Evolutionary conservation across 2,329 filamentous ascomycete genomes (phyloP), one percentile per base, ranked within the genome.

Genomic region (Hypocreales sp.): DNA sequence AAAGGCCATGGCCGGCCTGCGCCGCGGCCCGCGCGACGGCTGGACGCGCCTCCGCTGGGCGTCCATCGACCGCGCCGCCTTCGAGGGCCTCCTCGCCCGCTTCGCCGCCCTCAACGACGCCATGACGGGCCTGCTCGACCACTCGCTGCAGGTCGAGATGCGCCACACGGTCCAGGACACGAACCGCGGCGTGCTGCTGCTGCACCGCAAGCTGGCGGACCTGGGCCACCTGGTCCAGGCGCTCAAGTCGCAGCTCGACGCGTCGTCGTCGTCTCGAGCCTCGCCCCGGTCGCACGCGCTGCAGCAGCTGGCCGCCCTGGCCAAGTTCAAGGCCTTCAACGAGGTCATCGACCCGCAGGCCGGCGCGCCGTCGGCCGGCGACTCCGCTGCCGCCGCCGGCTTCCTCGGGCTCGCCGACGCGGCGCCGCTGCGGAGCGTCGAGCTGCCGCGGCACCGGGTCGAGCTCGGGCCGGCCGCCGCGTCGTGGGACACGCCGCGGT

Each of bases 271-370:
- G n/a, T n/a, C n/a, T n/a, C n/a, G n/a, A n/a, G n/a, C n/a, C n/a
- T n/a, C n/a, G n/a, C n/a, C n/a, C n/a, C n/a, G n/a, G n/a, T n/a
- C n/a, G n/a, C 48, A 55, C 14, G 51, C 49, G 1, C 41, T 61
- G 6, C 45, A 48, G 25, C 50, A 58, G 16, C 39, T 64, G 3
- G 47, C 55, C 3, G 53, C 56, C 30, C 39, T 64, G 7, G 59
- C 60, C 37, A 61, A 58, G 34, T 64, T 64, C 48, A 64, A 64
- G 35, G 60, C 60, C 3, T 64, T 64, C 37, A 64, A 62, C 23
- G 52, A 60, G 36, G 55, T 55, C 3, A 55, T 63, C 19, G 56
- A 61, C 22, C 44, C 43, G 12, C 44, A 38, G 25, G 48, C 48
- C 3, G 41, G 41, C 15, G 37, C 30, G 3, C 42, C 42, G 9